phyloP scores from a whole-genome alignment of 768 basidiomycete species.

The Leucocoprinus leucothites region DNA sequence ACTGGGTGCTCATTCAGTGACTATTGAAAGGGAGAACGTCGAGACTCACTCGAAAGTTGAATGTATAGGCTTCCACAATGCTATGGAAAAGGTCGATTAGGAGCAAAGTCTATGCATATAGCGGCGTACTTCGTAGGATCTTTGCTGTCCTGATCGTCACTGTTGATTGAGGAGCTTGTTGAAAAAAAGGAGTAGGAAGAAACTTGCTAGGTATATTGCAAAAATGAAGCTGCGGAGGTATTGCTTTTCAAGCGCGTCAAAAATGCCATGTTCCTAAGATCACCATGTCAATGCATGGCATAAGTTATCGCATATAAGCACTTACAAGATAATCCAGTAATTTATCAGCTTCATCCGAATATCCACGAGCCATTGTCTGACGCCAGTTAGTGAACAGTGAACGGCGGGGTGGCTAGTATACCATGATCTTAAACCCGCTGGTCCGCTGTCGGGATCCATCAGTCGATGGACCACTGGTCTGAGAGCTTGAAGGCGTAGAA shows the following conservation, averaged over 20 bases:
- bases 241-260: conserved; percentile 80
- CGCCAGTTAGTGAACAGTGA: neutral
- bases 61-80: conserved; percentile 86
- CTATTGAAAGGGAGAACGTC: too few species aligned
- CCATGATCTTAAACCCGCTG: conserved; percentile 72
- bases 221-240: conserved; percentile 86
- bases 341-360: conserved; percentile 79
- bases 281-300: neutral
- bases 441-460: conserved; percentile 33
- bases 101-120: conserved; percentile 4
- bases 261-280: conserved; percentile 77
- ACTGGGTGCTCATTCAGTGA: conserved; percentile 37
- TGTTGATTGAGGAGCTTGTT: neutral
- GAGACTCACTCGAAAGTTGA: conserved; percentile 70
- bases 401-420: conserved; percentile 13
- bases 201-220: conserved; percentile 73
- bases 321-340: conserved; percentile 72
- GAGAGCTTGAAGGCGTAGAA: conserved; percentile 31
- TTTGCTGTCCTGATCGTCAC: conserved; percentile 59
- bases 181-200: neutral
- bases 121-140: conserved; percentile 78
- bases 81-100: conserved; percentile 32
- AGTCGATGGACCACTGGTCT: conserved; percentile 26
- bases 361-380: conserved; percentile 67
- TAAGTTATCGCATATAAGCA: conserved; percentile 10